These are phyloP conservation scores for Paracoccidioides brasiliensis DNA, from an alignment of 2,329 filamentous ascomycete species.

Conservation along the genomic window DNA sequence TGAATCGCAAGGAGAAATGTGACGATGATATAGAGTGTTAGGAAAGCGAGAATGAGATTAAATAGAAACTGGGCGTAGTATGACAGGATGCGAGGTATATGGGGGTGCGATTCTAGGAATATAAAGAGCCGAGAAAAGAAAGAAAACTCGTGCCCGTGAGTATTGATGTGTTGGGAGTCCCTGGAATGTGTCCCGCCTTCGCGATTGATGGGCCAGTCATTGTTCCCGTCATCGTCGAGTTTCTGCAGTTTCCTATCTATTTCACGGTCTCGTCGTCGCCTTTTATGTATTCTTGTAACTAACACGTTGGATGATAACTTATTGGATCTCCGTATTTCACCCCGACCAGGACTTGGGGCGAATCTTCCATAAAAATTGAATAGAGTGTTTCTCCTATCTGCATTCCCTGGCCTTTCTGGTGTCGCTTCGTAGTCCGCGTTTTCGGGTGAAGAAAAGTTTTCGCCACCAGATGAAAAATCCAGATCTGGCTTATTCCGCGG, in stretches of 20 bases:
- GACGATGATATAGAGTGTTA: constrained; percentile 52
- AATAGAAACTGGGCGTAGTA: constrained; percentile 51
- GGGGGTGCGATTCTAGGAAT: constrained; percentile 51
- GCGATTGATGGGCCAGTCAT: constrained; percentile 26
- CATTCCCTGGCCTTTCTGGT: constrained; percentile 26
- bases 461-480: constrained; percentile 36
- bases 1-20: constrained; percentile 56
- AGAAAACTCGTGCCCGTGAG: constrained; percentile 12
- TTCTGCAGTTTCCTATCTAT: constrained; percentile 30
- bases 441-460: constrained; percentile 35
- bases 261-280: constrained; percentile 35
- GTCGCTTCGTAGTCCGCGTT: constrained; percentile 37
- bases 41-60: constrained; percentile 36
- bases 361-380: constrained; percentile 32
- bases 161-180: background rate
- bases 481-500: constrained; percentile 33
- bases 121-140: constrained; percentile 42
- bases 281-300: constrained; percentile 35
- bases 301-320: constrained; percentile 34
- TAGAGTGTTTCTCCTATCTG: constrained; percentile 27
- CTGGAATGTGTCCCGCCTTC: constrained; percentile 14
- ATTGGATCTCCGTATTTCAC: constrained; percentile 45
- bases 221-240: constrained; percentile 33
- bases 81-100: constrained; percentile 51
- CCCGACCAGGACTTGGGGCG: constrained; percentile 45